Conservation (phyloP, 805 yeast species). For the Yamadazyma philogaea region DNA sequence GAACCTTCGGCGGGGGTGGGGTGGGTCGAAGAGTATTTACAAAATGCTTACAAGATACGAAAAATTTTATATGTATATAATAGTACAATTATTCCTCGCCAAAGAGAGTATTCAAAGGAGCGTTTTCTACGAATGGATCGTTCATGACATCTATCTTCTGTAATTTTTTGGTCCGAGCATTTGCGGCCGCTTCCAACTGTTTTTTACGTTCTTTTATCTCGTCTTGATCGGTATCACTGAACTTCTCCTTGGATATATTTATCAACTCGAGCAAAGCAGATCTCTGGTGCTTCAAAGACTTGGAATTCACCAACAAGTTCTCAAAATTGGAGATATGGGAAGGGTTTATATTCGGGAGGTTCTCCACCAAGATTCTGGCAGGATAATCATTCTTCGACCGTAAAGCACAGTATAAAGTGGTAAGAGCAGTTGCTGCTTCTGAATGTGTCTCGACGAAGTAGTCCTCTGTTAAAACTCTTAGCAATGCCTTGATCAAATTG, state of each 20-base stretch:
- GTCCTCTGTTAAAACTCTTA: conserved; percentile 66
- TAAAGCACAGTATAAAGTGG: conserved; percentile 72
- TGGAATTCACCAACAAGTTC: conserved; percentile 56
- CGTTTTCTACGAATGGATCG: conserved; percentile 69
- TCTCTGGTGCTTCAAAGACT: conserved; percentile 73
- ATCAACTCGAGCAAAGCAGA: conserved; percentile 74
- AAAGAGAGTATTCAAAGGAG: conserved; percentile 59
- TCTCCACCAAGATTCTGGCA: conserved; percentile 52
- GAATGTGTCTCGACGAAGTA: conserved; percentile 83
- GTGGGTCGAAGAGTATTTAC: background rate
- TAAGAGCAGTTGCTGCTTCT: conserved; percentile 88
- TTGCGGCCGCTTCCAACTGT: conserved; percentile 49
- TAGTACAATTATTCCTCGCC: conserved; percentile 37
- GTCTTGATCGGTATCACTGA: conserved; percentile 29
- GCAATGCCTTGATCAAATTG: conserved; percentile 65
- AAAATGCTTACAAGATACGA: background rate
- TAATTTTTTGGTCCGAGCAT: conserved; percentile 47
- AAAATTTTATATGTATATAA: conserved; percentile 1
- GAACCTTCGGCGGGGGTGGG: background rate
- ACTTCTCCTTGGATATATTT: conserved; percentile 51
- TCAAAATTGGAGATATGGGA: conserved; percentile 65
- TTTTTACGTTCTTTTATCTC: conserved; percentile 49
- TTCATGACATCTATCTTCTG: conserved; percentile 53
- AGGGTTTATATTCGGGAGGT: conserved; percentile 53
- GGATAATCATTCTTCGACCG: conserved; percentile 69